Conservation (phyloP, 1,139 yeast species). For the Geotrichum klebahnii region DNA sequence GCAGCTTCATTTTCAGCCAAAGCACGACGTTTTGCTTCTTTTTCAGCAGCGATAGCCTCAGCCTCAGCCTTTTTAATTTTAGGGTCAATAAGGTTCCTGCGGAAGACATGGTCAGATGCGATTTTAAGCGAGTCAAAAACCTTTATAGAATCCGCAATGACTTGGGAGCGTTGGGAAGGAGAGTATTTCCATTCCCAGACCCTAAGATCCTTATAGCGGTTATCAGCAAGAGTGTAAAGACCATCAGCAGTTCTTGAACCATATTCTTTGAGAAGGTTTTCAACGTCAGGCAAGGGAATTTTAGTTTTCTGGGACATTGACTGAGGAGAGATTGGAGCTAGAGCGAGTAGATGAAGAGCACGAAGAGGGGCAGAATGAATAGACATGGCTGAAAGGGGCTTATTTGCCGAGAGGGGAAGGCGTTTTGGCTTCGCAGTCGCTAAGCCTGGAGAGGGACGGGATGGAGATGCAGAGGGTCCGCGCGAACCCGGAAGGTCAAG, state of each 20-base stretch:
- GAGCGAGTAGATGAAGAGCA: slow-evolving; percentile 39
- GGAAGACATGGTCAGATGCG: slow-evolving; percentile 35
- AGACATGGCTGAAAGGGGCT: slow-evolving; percentile 31
- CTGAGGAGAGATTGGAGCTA: slow-evolving; percentile 31
- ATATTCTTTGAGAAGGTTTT: slow-evolving; percentile 33
- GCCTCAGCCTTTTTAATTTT: slow-evolving; percentile 27
- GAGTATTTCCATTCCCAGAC: slow-evolving; percentile 43
- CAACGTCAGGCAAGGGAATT: slow-evolving; percentile 32
- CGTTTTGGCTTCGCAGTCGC: slow-evolving; percentile 22
- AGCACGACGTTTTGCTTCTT: slow-evolving; percentile 16
- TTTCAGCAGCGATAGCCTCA: slow-evolving; percentile 16
- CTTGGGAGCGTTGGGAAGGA: slow-evolving; percentile 34
- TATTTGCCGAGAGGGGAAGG: slow-evolving; percentile 23
- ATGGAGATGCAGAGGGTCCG: no score
- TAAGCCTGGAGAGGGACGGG: slow-evolving; percentile 21
- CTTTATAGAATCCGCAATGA: slow-evolving; percentile 32
- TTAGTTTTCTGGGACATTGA: slow-evolving; percentile 36
- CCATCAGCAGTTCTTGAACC: slow-evolving; percentile 24
- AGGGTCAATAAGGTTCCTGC: slow-evolving; percentile 37
- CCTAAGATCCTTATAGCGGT: slow-evolving; percentile 37
- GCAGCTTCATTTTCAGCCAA: slow-evolving; percentile 18
- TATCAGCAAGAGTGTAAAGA: slow-evolving; percentile 33
- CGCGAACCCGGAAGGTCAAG: slow-evolving; percentile 25
- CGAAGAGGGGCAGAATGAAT: slow-evolving; percentile 34
- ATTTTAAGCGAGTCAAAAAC: slow-evolving; percentile 37